phyloP scores from a whole-genome alignment of 768 basidiomycete genomes.

The Termitomyces eurrhizus region DNA sequence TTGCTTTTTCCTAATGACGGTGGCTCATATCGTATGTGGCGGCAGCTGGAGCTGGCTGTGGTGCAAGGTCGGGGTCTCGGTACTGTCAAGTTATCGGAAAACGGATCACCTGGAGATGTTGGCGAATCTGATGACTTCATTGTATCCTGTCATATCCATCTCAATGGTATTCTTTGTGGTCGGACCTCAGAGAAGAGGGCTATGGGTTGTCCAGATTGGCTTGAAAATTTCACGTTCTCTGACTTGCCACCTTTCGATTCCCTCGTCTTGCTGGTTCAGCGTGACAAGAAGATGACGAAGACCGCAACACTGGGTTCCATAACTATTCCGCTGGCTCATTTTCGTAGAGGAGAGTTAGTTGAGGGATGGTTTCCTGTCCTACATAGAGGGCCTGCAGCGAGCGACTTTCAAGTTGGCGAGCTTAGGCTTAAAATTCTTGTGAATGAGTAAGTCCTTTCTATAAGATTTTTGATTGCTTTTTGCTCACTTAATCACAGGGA shows the following conservation, averaged over 20 bases:
- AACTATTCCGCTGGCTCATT: slow-evolving; percentile 62
- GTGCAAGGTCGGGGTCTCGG: slow-evolving; percentile 75
- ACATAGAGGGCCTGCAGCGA: slow-evolving; percentile 40
- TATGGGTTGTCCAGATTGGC: slow-evolving; percentile 72
- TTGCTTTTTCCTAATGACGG: slow-evolving; percentile 53
- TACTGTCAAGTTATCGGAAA: slow-evolving; percentile 35
- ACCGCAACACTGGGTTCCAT: slow-evolving; percentile 56
- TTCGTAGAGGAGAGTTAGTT: slow-evolving; percentile 66
- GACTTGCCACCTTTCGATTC: slow-evolving; percentile 78
- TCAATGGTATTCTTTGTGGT: slow-evolving; percentile 64
- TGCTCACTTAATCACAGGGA: slow-evolving; percentile 44
- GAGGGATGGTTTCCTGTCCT: slow-evolving; percentile 88
- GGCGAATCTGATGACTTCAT: slow-evolving; percentile 59
- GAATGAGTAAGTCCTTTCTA: slow-evolving; percentile 54
- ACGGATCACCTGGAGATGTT: slow-evolving; percentile 27
- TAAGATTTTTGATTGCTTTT: not conserved
- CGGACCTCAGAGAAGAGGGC: slow-evolving; percentile 73
- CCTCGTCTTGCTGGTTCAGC: slow-evolving; percentile 65
- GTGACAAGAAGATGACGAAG: slow-evolving; percentile 61
- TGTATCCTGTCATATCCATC: slow-evolving; percentile 74
- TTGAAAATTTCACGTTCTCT: slow-evolving; percentile 69
- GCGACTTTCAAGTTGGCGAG: slow-evolving; percentile 68
- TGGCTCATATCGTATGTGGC: slow-evolving; percentile 85
- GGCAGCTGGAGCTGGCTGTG: slow-evolving; percentile 71
- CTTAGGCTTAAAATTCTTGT: slow-evolving; percentile 69